Base-by-base conservation (phyloP, 306 rosid genomes). In the Vigna mungo region DNA sequence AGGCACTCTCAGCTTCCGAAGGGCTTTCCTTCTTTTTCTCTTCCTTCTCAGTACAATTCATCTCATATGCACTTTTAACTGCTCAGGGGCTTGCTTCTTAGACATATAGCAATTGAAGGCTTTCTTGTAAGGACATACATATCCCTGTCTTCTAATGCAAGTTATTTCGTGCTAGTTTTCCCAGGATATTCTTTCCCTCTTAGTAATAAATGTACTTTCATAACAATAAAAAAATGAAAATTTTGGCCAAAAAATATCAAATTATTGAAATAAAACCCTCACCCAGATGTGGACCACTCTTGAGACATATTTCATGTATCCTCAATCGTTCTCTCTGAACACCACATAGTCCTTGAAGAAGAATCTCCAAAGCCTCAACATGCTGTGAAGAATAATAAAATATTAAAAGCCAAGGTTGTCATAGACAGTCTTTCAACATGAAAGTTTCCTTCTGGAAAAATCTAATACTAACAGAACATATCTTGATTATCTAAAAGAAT, bases 291-390 rank as follows among this genome's bases (percentile, higher is more conserved):
- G 96, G 97, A 82, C 94, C 89, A 80, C 87, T 90, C 85, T 95
- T 92, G 67, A 92, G 93, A 84, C 96, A 89, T 51, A 92, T 84
- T 84, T 92, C 98, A 85, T 95, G 97, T 78, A 90, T 83, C 84
- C 91, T 90, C 79, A 92, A 84, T 23, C 89, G 77, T 79, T 95
- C 97, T 81, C 86, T 88, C 32, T 85, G 90, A 85, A 92, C 98
- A 74, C 97, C 98, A 81, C 97, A 92, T 53, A 90, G 90, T 52
- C 97, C 98, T 84, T 92, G 97, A 72, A 95, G 97, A 82, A 94
- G 98, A 70, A 95, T 95, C 89, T 90, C 97, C 47, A 92, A 93
- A 23, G 97, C 98, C 86, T 95, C 98, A 49, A 95, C 97, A 84
- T 92, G 97, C 98, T 95, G 87, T 75, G 68, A 77, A 85, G 62